Evolutionary conservation across 208 protist genomes (phyloP).

Genomic region (Acanthamoeba lenticulata): DNA sequence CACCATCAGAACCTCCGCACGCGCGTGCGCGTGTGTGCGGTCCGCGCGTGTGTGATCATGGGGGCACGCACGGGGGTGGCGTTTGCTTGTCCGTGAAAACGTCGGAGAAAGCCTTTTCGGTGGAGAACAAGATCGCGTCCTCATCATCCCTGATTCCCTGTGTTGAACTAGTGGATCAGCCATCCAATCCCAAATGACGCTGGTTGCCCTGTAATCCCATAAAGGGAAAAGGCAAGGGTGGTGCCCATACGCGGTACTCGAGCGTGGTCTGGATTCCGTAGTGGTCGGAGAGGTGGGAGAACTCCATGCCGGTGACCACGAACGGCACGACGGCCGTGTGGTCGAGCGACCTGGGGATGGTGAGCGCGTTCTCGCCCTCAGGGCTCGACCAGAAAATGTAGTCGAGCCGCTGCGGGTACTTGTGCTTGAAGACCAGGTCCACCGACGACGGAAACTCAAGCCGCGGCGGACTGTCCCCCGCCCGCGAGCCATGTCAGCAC

Average conservation of each 20-base stretch:
- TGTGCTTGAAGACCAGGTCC: slow-evolving; percentile 68
- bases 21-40: not conserved
- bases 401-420: slow-evolving; percentile 64
- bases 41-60: too few relatives aligned
- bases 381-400: slow-evolving; percentile 55
- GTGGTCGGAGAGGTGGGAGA: slow-evolving; percentile 50
- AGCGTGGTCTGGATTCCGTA: slow-evolving; percentile 59
- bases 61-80: not conserved
- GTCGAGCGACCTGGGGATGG: slow-evolving; percentile 14
- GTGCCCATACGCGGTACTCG: not conserved
- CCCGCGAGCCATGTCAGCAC: too few relatives aligned
- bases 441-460: slow-evolving; percentile 60
- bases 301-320: slow-evolving; percentile 58
- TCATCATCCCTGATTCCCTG: slow-evolving; percentile 61
- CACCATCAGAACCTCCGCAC: not conserved
- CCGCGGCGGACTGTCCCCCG: slow-evolving; percentile 31
- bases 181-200: not conserved
- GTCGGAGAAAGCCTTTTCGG: slow-evolving; percentile 48
- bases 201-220: too few relatives aligned
- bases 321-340: slow-evolving; percentile 54
- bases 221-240: not conserved
- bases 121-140: slow-evolving; percentile 41
- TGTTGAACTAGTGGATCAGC: not conserved
- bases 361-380: slow-evolving; percentile 40
- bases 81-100: slow-evolving; percentile 6